Percentiles rank a stretch among this genome's conserved stretches.
Conservation (phyloP, 2,329 filamentous ascomycete species). For the Aspergillus eucalypticola region DNA sequence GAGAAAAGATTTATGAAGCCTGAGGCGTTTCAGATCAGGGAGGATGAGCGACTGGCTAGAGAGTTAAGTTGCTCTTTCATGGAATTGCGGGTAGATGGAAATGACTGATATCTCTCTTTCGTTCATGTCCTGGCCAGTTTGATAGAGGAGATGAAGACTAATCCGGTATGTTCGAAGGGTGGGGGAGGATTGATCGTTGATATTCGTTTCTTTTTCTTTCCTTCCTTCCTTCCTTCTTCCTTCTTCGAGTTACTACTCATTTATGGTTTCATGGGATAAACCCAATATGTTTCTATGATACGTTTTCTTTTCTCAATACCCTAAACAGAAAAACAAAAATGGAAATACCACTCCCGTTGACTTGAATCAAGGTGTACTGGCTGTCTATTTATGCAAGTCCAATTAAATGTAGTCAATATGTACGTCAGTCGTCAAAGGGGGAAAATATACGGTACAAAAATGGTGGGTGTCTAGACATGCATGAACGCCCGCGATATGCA, state of each 20-base stretch:
- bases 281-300: no score
- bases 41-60: slow-evolving; percentile 20
- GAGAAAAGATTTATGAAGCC: slow-evolving; percentile 24
- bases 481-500: slow-evolving; percentile 9
- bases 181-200: no score
- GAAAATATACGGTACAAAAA: not conserved
- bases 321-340: not conserved
- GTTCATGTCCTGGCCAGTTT: no score
- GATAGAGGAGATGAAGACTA: no score
- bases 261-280: no score
- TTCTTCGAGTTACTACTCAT: no score
- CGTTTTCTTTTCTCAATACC: not conserved
- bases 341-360: not conserved
- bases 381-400: not conserved
- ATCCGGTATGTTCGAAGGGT: no score
- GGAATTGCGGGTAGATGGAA: not conserved
- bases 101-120: no score
- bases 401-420: slow-evolving; percentile 10
- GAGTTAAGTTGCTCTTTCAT: slow-evolving; percentile 16
- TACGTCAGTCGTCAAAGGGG: slow-evolving; percentile 11
- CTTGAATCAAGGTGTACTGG: not conserved
- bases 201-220: no score
- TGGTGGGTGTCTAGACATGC: slow-evolving; percentile 1
- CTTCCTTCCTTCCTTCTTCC: no score
- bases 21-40: slow-evolving; percentile 15